These are phyloP conservation scores for Cicer cuneatum DNA, from an alignment of 306 rosid species.

Conservation along the genomic window DNA sequence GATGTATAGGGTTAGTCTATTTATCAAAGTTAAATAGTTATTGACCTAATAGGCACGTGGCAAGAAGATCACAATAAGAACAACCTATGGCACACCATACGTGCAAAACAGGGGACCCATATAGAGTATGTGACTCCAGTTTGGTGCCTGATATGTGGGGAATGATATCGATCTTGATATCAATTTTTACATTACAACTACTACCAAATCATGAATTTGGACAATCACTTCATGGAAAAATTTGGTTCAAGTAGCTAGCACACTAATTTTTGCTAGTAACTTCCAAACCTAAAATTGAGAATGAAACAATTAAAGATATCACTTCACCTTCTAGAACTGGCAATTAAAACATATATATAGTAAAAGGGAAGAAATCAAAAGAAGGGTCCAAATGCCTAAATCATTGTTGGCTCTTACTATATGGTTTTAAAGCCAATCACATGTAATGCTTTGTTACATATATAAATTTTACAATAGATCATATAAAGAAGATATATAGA, in stretches of 20 bases:
- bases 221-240: conserved; percentile 34
- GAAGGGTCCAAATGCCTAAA: conserved; percentile 43
- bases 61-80: conserved; percentile 39
- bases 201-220: conserved; percentile 47
- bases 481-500: background rate
- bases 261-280: conserved; percentile 10
- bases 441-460: conserved; percentile 39
- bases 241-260: conserved; percentile 3
- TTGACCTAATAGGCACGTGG: conserved; percentile 37
- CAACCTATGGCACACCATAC: conserved; percentile 41
- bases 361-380: conserved; percentile 26
- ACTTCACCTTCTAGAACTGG: conserved; percentile 18
- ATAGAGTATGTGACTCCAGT: conserved; percentile 29
- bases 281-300: conserved; percentile 21
- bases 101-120: conserved; percentile 30
- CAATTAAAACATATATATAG: conserved; percentile 15
- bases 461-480: background rate
- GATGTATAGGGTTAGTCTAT: conserved; percentile 50
- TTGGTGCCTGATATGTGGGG: conserved; percentile 47
- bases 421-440: conserved; percentile 45
- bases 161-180: conserved; percentile 35
- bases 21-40: conserved; percentile 40
- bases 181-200: conserved; percentile 40
- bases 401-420: conserved; percentile 42
- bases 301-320: conserved; percentile 20